Conservation (phyloP, 1,284 basidiomycete genomes). For the Rhizoctonia solani region DNA sequence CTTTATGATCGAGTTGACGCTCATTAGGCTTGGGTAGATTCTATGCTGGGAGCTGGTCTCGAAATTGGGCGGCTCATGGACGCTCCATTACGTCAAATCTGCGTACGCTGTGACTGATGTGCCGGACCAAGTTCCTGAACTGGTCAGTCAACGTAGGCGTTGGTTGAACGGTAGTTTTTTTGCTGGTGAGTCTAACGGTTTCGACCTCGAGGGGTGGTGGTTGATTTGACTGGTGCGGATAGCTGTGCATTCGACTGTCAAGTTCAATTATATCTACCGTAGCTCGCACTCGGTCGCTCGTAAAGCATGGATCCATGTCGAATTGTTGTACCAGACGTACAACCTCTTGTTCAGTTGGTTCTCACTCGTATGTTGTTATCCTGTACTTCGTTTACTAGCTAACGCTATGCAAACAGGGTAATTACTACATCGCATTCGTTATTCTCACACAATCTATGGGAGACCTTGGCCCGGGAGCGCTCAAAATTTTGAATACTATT, state of each 20-base stretch:
- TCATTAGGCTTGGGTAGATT: constrained; percentile 55
- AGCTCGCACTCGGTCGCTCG: constrained; percentile 82
- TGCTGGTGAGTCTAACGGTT: constrained; percentile 50
- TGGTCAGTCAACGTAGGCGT: constrained; percentile 89
- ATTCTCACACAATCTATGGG: constrained; percentile 77
- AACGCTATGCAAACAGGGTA: constrained; percentile 57
- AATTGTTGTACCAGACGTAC: constrained; percentile 89
- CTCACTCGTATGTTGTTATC: constrained; percentile 60
- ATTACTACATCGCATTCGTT: constrained; percentile 86
- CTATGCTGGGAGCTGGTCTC: constrained; percentile 94
- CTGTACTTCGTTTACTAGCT: constrained; percentile 7
- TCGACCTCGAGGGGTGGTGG: background rate
- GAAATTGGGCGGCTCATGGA: constrained; percentile 85
- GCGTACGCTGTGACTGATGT: constrained; percentile 92
- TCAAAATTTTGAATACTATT: constrained; percentile 74
- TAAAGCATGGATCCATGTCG: constrained; percentile 93
- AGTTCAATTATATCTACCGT: constrained; percentile 92
- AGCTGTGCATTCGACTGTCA: constrained; percentile 84
- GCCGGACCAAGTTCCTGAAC: constrained; percentile 84
- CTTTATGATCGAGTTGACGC: background rate
- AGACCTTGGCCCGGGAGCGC: constrained; percentile 57
- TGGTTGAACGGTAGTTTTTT: constrained; percentile 99
- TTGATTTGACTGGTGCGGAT: background rate
- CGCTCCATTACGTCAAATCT: constrained; percentile 91
- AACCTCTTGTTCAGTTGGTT: constrained; percentile 95